Evolutionary conservation across 345 rosid genomes (phyloP).

Genomic region (Brassica incana): DNA sequence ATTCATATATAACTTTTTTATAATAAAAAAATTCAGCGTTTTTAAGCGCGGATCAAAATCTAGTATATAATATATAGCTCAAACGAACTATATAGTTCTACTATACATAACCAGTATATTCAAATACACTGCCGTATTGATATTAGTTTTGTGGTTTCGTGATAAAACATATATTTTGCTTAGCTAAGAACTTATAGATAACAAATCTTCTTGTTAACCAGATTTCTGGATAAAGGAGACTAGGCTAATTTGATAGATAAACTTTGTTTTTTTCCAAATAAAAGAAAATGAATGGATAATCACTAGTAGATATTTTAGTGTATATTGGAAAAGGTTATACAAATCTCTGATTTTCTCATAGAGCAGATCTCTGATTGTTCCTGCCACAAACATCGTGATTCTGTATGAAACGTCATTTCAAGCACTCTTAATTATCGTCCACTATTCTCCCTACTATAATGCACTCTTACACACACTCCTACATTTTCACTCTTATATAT

Average conservation of each 20-base stretch:
- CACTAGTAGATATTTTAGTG: slow-evolving; percentile 34
- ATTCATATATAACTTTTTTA: no score
- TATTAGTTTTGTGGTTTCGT: not conserved
- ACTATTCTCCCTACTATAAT: slow-evolving; percentile 36
- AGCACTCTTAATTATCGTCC: slow-evolving; percentile 39
- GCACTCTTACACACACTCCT: slow-evolving; percentile 39
- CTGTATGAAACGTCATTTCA: slow-evolving; percentile 60
- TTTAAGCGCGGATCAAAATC: not conserved
- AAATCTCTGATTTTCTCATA: slow-evolving; percentile 22
- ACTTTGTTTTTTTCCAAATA: not conserved
- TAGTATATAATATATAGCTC: no score
- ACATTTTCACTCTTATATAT: slow-evolving; percentile 13
- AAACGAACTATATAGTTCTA: not conserved
- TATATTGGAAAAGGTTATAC: slow-evolving; percentile 11
- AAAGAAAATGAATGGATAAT: slow-evolving; percentile 27
- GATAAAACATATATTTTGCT: not conserved
- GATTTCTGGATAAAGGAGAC: not conserved
- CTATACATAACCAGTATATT: not conserved
- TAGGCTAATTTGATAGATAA: slow-evolving; percentile 12
- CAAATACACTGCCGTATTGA: not conserved
- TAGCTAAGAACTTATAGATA: not conserved
- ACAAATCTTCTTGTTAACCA: not conserved
- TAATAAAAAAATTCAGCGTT: no score
- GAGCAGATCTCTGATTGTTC: slow-evolving; percentile 39
- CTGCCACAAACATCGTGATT: slow-evolving; percentile 46